Conservation (phyloP, 2,329 filamentous ascomycete genomes). For the Knufia petricola region DNA sequence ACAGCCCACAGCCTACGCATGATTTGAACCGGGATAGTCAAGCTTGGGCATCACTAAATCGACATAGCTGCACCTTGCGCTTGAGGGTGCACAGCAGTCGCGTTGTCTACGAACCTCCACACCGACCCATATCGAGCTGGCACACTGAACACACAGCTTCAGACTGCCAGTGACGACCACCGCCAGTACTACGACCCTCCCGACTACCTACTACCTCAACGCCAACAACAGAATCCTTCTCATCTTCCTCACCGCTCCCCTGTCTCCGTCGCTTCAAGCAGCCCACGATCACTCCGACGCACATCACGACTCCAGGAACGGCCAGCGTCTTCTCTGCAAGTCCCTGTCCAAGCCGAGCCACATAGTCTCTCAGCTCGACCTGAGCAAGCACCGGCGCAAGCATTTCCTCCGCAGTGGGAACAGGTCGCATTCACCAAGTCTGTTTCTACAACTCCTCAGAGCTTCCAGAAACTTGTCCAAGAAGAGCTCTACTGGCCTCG, state of each 20-base stretch:
- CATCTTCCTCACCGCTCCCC: constrained; percentile 20
- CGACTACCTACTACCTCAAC: constrained; percentile 17
- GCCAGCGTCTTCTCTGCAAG: constrained; percentile 25
- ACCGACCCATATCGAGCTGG: constrained; percentile 13
- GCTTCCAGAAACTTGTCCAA: constrained; percentile 27
- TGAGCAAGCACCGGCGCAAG: constrained; percentile 9
- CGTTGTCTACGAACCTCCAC: constrained; percentile 10
- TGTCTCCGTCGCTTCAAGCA: constrained; percentile 44
- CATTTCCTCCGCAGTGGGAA: neutral
- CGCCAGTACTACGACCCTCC: constrained; percentile 44
- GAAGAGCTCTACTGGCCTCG: constrained; percentile 44
- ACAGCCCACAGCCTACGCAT: neutral
- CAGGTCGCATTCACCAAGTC: constrained; percentile 16
- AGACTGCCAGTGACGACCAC: constrained; percentile 40
- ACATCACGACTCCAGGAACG: constrained; percentile 42
- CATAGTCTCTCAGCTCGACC: constrained; percentile 12
- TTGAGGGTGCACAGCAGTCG: constrained; percentile 16
- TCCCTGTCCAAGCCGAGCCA: constrained; percentile 21
- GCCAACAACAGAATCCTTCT: constrained; percentile 21
- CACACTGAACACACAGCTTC: constrained; percentile 29
- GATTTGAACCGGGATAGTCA: neutral
- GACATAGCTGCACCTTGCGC: constrained; percentile 12
- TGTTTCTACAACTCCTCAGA: constrained; percentile 24
- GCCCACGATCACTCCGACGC: constrained; percentile 44
- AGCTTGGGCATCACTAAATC: neutral